Base-by-base conservation (phyloP, 208 protist species). In the Trypanosoma rangeli region DNA sequence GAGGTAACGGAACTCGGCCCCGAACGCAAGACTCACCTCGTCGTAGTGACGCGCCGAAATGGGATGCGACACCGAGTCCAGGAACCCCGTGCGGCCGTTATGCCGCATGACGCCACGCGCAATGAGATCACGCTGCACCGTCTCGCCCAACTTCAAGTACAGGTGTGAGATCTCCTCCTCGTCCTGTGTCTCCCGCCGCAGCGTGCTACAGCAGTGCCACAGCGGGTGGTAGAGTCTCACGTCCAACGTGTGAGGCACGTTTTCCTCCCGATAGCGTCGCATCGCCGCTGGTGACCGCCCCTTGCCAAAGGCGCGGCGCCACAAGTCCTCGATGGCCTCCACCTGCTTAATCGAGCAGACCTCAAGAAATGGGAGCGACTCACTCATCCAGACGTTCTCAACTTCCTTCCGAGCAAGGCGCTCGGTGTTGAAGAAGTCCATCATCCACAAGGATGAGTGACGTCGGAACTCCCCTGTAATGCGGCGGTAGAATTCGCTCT, bases 91-190 rank as follows among this genome's bases (percentile, higher is more conserved):
- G 0, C 52, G 44, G 15, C 44, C 50, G 46, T 89, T 79, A 50
- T 63, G 67, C 0, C 58, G 53, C 24, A 87, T 60, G 37, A 82
- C 70, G 16, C 71, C 77, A 24, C 54, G 22, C 28, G 50, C 58
- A 50, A 89, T 49, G 55, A 84, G 64, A 56, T 94, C 86, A 20
- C 76, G 68, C 71, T 91, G 69, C 37, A 79, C 68, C 7, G 73
- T 53, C 58, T 80, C 67, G 28, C 80, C 89, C 12, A 92, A 64
- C 48, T 68, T 31, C 20, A 92, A 33, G 24, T 84, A 83, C 1
- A 56, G 62, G 61, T 78, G 89, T 7, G 66, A 68, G 31, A 92
- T 90, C 44, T 84, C 76, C 73, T 94, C 81, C 67, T 94, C 89
- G 18, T 57, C 75, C 67, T 87, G 76, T 42, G 84, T 92, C 57